Base-by-base conservation (phyloP, 305 asterid species). In the Fraxinus angustifolia region DNA sequence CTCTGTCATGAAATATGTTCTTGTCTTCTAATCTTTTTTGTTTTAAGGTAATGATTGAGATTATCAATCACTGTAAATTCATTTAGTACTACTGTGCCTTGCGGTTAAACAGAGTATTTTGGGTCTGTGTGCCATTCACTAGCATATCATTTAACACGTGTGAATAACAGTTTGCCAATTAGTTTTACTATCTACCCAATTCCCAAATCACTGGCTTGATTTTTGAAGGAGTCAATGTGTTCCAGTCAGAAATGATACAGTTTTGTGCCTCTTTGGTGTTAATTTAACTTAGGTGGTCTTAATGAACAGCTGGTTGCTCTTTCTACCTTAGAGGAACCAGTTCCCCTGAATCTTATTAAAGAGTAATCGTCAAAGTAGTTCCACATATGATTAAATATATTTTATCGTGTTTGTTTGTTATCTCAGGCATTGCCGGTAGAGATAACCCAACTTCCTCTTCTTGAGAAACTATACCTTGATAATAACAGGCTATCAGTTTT, bases 401-500 rank as follows among this genome's bases (percentile, higher is more conserved):
- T 58, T 82, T 83, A 68, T 73, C 75, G 78, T 86, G 81, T 50
- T 83, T 70, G 10, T 68, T 67, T 77, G 4, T 84, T 53, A 23
- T 85, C n/a, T 75, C 89, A 94, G 99, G 92, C 90, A 81, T 87
- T 96, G 87, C 98, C 99, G 3, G 87, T 92, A 35, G 99, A 93
- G 93, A 87, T 96, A 85, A 90, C 98, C 83, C 91, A 86, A 74
- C 92, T 96, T 81, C 94, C 98, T 80, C 91, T 90, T 85, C 98
- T 96, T 81, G 98, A 96, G 90, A 96, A 93, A 90, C 88, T 96
- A 62, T 96, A 91, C 87, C 97, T 96, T 80, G 98, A 94, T 86
- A 91, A 91, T 84, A 96, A 96, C 88, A 94, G 86, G 93, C 89
- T 96, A 65, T 85, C 97, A 74, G 89, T 85, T 87, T 89, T 96